Evolutionary conservation across 2,329 filamentous ascomycete species (phyloP).

Genomic region (Teratosphaeria nubilosa): DNA sequence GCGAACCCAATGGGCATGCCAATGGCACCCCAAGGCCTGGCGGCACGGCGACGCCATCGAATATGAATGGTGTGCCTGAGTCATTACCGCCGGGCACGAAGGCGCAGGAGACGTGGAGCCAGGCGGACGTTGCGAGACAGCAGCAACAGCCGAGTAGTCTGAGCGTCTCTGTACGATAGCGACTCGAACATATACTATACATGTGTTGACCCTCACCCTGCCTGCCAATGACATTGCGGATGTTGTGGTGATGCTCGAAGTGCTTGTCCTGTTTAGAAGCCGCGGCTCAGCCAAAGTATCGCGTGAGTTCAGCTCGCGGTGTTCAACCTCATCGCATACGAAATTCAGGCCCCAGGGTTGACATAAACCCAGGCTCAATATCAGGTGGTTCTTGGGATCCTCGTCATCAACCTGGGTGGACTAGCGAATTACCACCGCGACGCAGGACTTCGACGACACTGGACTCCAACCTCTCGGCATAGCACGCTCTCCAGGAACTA

Average conservation of each 20-base stretch:
- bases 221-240: background rate
- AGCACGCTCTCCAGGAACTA: no score
- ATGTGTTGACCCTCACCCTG: background rate
- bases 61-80: slow-evolving; percentile 22
- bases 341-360: background rate
- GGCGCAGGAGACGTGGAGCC: slow-evolving; percentile 74
- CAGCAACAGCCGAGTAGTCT: background rate
- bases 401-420: no score
- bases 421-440: no score
- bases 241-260: background rate
- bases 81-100: slow-evolving; percentile 64
- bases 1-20: slow-evolving; percentile 12
- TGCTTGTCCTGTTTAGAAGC: background rate
- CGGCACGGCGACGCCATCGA: slow-evolving; percentile 3
- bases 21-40: slow-evolving; percentile 4
- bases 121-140: slow-evolving; percentile 27
- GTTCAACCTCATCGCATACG: background rate
- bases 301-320: background rate
- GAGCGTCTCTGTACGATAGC: background rate
- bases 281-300: background rate
- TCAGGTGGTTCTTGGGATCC: no score
- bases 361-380: no score
- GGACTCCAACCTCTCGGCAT: no score
- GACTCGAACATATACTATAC: background rate
- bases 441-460: no score